Evolutionary conservation across 2,329 filamentous ascomycete species (phyloP), one percentile per base, ranked within the genome.

Genomic region (Aspergillus spinulosporus): DNA sequence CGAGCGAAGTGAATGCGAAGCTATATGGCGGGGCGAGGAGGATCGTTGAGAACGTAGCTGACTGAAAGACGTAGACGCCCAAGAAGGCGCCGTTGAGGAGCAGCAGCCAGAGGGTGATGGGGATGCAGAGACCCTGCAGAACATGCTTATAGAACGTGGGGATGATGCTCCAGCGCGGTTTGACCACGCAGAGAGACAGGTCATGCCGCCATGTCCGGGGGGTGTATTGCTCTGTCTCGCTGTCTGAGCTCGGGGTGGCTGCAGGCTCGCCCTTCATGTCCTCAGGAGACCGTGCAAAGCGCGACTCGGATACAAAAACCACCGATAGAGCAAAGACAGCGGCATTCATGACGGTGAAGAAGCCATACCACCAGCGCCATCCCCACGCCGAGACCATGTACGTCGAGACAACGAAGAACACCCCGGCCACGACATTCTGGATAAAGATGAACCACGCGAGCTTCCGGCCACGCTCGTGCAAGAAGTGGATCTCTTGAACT

Each of bases 321-420:
- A 59, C 34, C 3, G 56, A 42, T 2, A 51, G 28, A 4, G 46
- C 3, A 3, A 59, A 46, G 43, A 56, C 44, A 2, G 51, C 40
- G 0, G 50, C 54, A 12, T 56, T 59, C 21, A 56, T 36, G 3
- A 57, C 54, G 26, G 54, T 40, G 28, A 59, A 59, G 29, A 58
- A 52, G 2, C 58, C 58, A 40, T 59, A 59, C 58, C 58, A 59
- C 58, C 58, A 59, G 1, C 58, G 43, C 58, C 58, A 59, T 3
- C 58, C 55, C 4, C 56, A 56, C 8, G 46, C 37, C 6, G 43
- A 43, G 15, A 59, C 58, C 15, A 59, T 52, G 28, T 59, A 59
- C 11, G 58, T 54, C 2, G 57, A 56, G 0, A 42, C 44, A 42
- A 59, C 50, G 11, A 51, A 52, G 11, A 59, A 51, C 12, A 54